Base-by-base conservation (phyloP, 1,139 yeast genomes). In the Meyerozyma carpophila region DNA sequence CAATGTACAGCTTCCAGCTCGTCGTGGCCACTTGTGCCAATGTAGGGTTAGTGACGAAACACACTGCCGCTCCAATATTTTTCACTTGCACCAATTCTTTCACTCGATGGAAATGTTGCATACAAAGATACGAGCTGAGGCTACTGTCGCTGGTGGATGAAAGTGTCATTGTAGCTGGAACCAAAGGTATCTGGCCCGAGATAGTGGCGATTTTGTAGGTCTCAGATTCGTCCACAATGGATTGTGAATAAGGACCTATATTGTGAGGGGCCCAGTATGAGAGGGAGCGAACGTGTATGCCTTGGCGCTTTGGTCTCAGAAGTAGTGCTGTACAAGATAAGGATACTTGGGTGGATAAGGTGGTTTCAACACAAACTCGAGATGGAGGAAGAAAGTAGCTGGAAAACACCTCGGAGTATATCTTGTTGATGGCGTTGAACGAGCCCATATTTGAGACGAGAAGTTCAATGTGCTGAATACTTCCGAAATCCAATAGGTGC, bases 191-290 rank as follows among this genome's bases (percentile, higher is more conserved):
- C 63, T 93, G 98, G 0, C 98, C 98, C 37, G 97, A 88, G n/a
- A 90, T 65, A 37, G 80, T 76, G 0, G 86, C 81, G 7, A 79
- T 54, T 34, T 68, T 62, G 45, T 60, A 58, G 7, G 44, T 44
- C 27, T 75, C 72, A 14, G 64, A 65, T 7, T 60, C 59, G 43
- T 73, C 77, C 41, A 79, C 68, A 10, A 82, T 78, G 1, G 93
- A 79, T 62, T 93, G 98, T 0, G 98, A 91, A 59, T 93, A 93
- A 0, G 98, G 98, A 0, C 98, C 98, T 44, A 93, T 93, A 54
- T 93, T 93, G 39, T 95, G 94, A 0, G 98, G 98, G 0, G 97
- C 97, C 98, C 98, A 93, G 60, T 84, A 90, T 26, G 96, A 89
- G 46, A 93, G 73, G 1, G 98, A 89, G 54, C 93, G 89, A 4